These are phyloP conservation scores for Xylariaceae sp. DNA, from an alignment of 2,329 filamentous ascomycete genomes.

Conservation along the genomic window DNA sequence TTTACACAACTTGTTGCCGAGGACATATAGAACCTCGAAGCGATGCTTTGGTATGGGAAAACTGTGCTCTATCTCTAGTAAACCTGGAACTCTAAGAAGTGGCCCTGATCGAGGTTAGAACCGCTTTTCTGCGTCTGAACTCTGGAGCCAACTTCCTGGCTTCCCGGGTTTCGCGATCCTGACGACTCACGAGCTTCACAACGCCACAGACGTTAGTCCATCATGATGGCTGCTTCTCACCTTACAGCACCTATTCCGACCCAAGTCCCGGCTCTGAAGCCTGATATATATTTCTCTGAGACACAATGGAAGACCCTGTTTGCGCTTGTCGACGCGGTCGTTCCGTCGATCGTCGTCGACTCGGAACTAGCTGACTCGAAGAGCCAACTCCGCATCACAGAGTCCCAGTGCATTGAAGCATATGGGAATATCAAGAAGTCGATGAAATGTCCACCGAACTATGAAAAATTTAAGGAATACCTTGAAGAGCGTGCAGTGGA, in stretches of 20 bases:
- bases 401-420: conserved; percentile 52
- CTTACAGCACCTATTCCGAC: conserved; percentile 26
- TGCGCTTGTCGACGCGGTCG: conserved; percentile 58
- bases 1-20: not conserved
- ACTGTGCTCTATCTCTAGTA: not conserved
- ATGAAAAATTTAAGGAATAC: conserved; percentile 52
- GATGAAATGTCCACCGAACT: conserved; percentile 44
- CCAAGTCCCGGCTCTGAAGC: conserved; percentile 22
- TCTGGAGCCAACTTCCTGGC: not conserved
- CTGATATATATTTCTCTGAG: conserved; percentile 33
- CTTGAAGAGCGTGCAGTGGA: conserved; percentile 55
- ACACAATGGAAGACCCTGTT: conserved; percentile 58
- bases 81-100: not conserved
- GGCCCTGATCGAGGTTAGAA: too few species aligned
- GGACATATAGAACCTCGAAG: not conserved
- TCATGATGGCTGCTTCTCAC: conserved; percentile 23
- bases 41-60: not conserved
- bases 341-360: conserved; percentile 60
- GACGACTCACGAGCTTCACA: not conserved
- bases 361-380: conserved; percentile 42
- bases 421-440: conserved; percentile 43
- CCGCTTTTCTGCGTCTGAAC: not conserved
- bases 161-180: not conserved
- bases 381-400: conserved; percentile 49
- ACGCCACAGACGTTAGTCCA: too few species aligned